Conservation (phyloP, 805 yeast species). For the Tetrapisispora fleetii region DNA sequence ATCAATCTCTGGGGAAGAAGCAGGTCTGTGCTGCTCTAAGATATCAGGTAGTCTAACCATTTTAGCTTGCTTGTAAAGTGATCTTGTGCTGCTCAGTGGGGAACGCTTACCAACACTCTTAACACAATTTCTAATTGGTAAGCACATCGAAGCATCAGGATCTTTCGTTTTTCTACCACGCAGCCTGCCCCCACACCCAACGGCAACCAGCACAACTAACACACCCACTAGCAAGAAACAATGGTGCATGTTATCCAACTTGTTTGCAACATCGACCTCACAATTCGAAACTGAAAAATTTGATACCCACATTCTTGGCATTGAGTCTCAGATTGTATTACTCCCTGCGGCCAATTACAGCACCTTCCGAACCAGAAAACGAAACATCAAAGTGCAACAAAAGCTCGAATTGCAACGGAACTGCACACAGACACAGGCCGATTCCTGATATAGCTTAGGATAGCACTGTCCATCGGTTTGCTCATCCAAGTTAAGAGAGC, state of each 20-base stretch:
- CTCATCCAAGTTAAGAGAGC: no score
- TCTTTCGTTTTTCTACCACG: background rate
- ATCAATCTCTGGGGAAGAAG: constrained; percentile 44
- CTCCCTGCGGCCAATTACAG: no score
- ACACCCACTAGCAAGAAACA: background rate
- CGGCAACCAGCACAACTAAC: background rate
- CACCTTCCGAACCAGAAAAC: no score
- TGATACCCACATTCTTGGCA: background rate
- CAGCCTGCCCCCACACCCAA: no score
- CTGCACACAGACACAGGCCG: no score
- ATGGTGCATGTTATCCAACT: background rate
- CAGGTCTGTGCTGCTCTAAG: constrained; percentile 25
- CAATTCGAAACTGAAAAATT: background rate
- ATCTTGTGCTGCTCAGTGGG: background rate
- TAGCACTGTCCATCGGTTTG: no score
- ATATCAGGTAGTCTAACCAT: constrained; percentile 20
- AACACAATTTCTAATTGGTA: background rate
- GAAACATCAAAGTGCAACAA: no score
- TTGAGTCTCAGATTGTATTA: background rate
- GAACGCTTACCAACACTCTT: background rate
- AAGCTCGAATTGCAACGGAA: no score
- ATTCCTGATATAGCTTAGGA: no score
- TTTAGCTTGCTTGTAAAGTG: background rate
- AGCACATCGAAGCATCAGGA: background rate
- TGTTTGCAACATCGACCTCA: background rate